Evolutionary conservation across 208 protist genomes (phyloP).

Genomic region (Trypanosoma cruzi): DNA sequence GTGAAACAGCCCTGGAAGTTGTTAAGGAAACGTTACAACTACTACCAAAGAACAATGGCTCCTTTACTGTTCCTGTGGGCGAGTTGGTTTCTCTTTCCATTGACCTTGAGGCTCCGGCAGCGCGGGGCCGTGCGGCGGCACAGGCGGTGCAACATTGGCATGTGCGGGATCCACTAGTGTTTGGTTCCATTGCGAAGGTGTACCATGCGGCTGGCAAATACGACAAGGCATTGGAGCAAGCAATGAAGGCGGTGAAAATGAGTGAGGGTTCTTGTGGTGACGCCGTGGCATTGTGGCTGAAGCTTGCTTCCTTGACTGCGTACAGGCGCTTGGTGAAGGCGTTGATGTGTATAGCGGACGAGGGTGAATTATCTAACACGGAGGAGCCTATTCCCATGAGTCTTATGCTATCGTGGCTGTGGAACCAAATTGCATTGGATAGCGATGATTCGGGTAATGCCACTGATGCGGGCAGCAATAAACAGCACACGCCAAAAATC

Average conservation of each 20-base stretch:
- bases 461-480: not conserved
- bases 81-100: slow-evolving; percentile 69
- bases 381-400: slow-evolving; percentile 5
- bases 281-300: slow-evolving; percentile 68
- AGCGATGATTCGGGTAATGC: not conserved
- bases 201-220: slow-evolving; percentile 66
- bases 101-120: slow-evolving; percentile 54
- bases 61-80: slow-evolving; percentile 43
- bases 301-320: slow-evolving; percentile 37
- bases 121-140: slow-evolving; percentile 57
- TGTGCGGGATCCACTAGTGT: slow-evolving; percentile 70
- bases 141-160: slow-evolving; percentile 74
- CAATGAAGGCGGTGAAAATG: slow-evolving; percentile 57
- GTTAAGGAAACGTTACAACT: slow-evolving; percentile 60
- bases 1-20: slow-evolving; percentile 57
- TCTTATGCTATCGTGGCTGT: slow-evolving; percentile 19
- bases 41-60: slow-evolving; percentile 73
- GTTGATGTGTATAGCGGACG: slow-evolving; percentile 19
- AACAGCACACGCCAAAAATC: slow-evolving; percentile 17
- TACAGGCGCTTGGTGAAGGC: slow-evolving; percentile 29
- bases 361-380: slow-evolving; percentile 13
- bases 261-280: slow-evolving; percentile 51
- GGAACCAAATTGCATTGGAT: slow-evolving; percentile 21
- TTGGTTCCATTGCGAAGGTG: slow-evolving; percentile 64
- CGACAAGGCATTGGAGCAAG: slow-evolving; percentile 63